phyloP scores from a whole-genome alignment of 495 filamentous ascomycete genomes.

The Astrothelium macrocarpum region DNA sequence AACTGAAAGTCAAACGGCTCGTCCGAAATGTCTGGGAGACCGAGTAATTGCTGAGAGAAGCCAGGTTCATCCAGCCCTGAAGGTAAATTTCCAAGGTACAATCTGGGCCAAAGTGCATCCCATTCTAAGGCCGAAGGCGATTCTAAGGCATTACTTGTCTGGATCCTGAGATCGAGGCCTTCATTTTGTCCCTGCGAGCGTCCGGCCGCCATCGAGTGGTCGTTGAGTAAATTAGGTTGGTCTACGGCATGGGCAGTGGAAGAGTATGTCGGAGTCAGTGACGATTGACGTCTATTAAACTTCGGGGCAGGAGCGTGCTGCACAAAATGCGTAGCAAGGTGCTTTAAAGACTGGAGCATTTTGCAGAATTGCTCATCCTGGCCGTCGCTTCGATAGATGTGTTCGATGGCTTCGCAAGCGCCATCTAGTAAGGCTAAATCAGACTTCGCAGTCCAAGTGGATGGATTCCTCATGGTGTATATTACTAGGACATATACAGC shows the following conservation, averaged over 20 bases:
- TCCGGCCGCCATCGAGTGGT: not conserved
- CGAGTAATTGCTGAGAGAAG: not conserved
- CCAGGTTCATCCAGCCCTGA: not conserved
- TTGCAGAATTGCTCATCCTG: not conserved
- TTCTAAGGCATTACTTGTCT: not conserved
- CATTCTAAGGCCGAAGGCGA: not conserved
- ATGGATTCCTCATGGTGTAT: not conserved
- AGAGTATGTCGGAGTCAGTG: not conserved
- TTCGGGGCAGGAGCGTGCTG: not conserved
- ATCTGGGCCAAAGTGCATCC: not conserved
- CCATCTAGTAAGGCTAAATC: not conserved
- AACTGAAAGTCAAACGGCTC: not conserved
- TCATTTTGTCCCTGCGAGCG: not conserved
- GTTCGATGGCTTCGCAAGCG: not conserved
- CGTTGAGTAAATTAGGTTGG: not conserved
- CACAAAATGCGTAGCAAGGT: not conserved
- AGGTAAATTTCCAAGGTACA: not conserved
- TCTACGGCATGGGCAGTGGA: not conserved
- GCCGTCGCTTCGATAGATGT: not conserved
- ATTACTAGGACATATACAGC: not conserved
- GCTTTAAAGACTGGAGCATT: not conserved
- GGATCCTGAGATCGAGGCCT: not conserved
- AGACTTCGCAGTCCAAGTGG: not conserved
- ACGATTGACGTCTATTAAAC: not conserved
- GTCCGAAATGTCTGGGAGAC: not conserved